A percentile compares a stretch with the other conserved stretches of the same genome.
phyloP scores from a whole-genome alignment of 164 flowering plant species.

The Buxus sempervirens region DNA sequence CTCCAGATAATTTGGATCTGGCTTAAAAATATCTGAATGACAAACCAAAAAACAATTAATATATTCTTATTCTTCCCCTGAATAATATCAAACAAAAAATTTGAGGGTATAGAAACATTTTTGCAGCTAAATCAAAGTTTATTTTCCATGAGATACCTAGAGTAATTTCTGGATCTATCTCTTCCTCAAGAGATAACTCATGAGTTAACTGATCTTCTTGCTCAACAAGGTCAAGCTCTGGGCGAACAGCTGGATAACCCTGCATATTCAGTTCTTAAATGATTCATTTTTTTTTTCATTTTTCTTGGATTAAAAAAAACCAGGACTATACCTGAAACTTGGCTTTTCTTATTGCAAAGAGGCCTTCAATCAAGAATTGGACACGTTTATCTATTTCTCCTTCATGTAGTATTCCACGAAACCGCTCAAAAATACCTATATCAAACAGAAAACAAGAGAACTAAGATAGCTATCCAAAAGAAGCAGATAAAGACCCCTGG shows the following conservation, averaged over 20 bases:
- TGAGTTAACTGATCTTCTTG: conserved; percentile 87
- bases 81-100: background rate
- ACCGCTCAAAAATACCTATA: conserved; percentile 90
- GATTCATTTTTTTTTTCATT: background rate
- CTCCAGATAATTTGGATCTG: conserved; percentile 58
- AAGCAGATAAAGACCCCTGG: background rate
- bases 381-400: conserved; percentile 95
- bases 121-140: conserved; percentile 1
- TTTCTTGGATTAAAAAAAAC: too few species aligned
- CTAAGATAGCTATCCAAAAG: background rate
- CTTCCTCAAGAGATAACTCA: conserved; percentile 78
- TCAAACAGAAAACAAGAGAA: background rate
- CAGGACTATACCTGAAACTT: conserved; percentile 71
- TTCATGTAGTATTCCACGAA: conserved; percentile 96
- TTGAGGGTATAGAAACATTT: background rate
- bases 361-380: conserved; percentile 91
- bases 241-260: conserved; percentile 91
- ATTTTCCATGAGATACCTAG: conserved; percentile 45
- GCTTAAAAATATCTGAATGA: conserved; percentile 73
- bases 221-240: conserved; percentile 92
- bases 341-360: conserved; percentile 91
- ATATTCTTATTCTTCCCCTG: too few species aligned
- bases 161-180: conserved; percentile 66
- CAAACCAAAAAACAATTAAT: background rate
- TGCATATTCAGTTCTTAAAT: conserved; percentile 21